These are phyloP conservation scores for Venturia carpophila DNA, from an alignment of 2,329 filamentous ascomycete genomes.

Conservation along the genomic window DNA sequence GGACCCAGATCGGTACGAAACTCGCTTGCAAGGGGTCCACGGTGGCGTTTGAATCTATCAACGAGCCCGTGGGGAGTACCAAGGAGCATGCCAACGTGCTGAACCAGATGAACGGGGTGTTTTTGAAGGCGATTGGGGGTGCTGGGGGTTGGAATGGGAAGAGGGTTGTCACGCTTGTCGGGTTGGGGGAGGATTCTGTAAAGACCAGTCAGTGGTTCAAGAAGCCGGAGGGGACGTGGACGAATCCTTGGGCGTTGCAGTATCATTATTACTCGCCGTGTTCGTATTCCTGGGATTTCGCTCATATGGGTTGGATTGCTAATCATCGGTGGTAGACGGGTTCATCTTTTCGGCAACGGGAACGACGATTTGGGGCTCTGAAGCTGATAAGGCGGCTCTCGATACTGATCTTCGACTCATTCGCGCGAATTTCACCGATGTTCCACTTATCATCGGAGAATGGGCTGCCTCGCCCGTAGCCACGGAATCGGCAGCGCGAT, in stretches of 20 bases:
- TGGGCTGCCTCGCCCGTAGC: slow-evolving; percentile 45
- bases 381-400: slow-evolving; percentile 44
- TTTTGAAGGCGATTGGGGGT: slow-evolving; percentile 46
- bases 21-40: slow-evolving; percentile 47
- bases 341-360: slow-evolving; percentile 45
- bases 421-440: slow-evolving; percentile 46
- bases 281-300: slow-evolving; percentile 23
- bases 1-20: slow-evolving; percentile 50
- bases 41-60: slow-evolving; percentile 53
- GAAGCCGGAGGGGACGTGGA: slow-evolving; percentile 36
- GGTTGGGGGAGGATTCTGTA: slow-evolving; percentile 42
- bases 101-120: slow-evolving; percentile 51
- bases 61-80: slow-evolving; percentile 49
- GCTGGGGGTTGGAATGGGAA: slow-evolving; percentile 49
- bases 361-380: slow-evolving; percentile 52
- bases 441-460: slow-evolving; percentile 52
- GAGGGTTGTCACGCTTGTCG: slow-evolving; percentile 50
- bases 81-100: slow-evolving; percentile 43
- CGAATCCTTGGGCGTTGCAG: slow-evolving; percentile 52
- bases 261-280: slow-evolving; percentile 53
- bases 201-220: slow-evolving; percentile 51
- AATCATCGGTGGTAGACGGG: slow-evolving; percentile 26
- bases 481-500: slow-evolving; percentile 49
- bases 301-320: slow-evolving; percentile 24
- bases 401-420: slow-evolving; percentile 45